Evolutionary conservation across 257 asterid species (phyloP).

Genomic region (Cordia subcordata): DNA sequence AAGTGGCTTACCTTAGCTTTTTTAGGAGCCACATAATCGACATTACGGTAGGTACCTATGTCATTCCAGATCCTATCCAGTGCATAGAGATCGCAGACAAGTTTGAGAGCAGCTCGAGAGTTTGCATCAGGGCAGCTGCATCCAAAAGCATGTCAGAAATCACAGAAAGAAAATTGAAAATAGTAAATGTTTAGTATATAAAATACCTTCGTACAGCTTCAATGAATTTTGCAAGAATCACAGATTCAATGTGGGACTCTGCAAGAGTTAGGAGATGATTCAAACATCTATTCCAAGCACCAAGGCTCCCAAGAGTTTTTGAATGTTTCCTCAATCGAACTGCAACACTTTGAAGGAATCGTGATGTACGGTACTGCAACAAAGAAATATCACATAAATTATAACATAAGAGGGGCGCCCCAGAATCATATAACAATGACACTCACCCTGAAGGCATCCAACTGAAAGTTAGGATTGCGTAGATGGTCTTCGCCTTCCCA

Average conservation of each 20-base stretch:
- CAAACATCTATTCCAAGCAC: constrained; percentile 98
- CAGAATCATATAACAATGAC: not conserved
- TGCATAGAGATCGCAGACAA: constrained; percentile 88
- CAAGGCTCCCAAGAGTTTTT: constrained; percentile 82
- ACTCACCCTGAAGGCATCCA: constrained; percentile 92
- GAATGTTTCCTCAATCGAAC: constrained; percentile 85
- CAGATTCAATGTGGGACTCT: constrained; percentile 89
- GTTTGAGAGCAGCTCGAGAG: constrained; percentile 73
- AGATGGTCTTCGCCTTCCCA: constrained; percentile 97
- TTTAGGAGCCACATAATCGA: constrained; percentile 96
- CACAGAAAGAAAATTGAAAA: not conserved
- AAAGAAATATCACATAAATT: too few relatives aligned
- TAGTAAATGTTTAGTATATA: not conserved
- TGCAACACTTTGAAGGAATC: constrained; percentile 86
- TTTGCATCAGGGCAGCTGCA: constrained; percentile 75
- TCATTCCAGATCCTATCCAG: constrained; percentile 96
- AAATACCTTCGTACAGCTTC: constrained; percentile 72
- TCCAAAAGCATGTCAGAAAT: constrained; percentile 1
- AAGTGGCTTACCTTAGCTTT: constrained; percentile 71
- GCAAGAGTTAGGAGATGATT: constrained; percentile 96
- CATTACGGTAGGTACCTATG: constrained; percentile 92
- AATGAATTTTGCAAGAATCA: constrained; percentile 77
- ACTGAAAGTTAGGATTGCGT: constrained; percentile 83
- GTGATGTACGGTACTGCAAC: constrained; percentile 86
- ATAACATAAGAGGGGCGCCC: too few relatives aligned